Percentiles rank a stretch among this genome's conserved stretches.
Conservation (phyloP, 164 flowering plant species). For the Vitis amurensis region DNA sequence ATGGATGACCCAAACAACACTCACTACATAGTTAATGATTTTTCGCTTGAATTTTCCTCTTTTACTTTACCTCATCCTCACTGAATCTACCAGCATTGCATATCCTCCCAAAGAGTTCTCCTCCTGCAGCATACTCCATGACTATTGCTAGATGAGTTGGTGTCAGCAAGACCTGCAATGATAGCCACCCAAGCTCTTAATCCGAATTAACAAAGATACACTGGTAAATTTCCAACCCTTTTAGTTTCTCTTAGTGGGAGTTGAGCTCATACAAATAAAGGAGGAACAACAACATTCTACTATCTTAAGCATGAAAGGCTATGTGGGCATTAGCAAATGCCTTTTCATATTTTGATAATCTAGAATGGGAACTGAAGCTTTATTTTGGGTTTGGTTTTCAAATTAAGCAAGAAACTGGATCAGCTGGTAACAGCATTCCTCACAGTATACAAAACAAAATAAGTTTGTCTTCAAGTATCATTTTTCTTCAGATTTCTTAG, state of each 20-base stretch:
- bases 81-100: conserved; percentile 82
- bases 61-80: conserved; percentile 76
- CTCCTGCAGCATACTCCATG: conserved; percentile 91
- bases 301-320: too few relatives aligned
- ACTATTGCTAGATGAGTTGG: conserved; percentile 85
- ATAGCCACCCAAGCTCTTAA: background rate
- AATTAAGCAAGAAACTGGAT: background rate
- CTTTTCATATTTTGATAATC: background rate
- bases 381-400: background rate
- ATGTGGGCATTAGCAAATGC: too few relatives aligned
- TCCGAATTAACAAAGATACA: background rate
- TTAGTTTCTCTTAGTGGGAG: background rate
- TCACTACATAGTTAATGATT: background rate
- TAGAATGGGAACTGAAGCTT: background rate
- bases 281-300: too few relatives aligned
- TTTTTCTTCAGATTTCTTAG: too few relatives aligned
- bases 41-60: background rate
- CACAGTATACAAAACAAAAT: background rate
- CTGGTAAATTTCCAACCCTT: background rate
- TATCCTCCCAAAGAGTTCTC: conserved; percentile 81
- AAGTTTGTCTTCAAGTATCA: too few relatives aligned
- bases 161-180: conserved; percentile 63
- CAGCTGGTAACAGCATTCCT: background rate
- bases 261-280: too few relatives aligned
- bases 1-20: background rate